Base-by-base conservation (phyloP, 371 early-diverging fungal species). In the Mucor irregularis region DNA sequence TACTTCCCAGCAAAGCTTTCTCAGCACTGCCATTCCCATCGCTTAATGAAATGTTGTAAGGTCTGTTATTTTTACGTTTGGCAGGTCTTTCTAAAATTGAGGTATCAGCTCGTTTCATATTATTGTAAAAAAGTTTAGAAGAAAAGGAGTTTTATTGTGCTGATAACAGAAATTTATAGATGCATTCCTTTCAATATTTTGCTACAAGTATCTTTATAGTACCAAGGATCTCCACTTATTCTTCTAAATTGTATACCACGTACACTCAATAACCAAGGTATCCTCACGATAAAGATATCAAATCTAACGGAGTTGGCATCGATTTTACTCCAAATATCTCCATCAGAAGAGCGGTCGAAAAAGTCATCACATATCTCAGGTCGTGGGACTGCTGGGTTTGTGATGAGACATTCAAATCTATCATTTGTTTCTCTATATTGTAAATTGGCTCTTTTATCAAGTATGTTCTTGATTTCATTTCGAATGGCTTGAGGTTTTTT, bases 161-260 rank as follows among this genome's bases (percentile, higher is more conserved):
- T n/a, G n/a, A n/a, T n/a, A n/a, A n/a, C n/a, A n/a, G n/a, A n/a
- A n/a, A n/a, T n/a, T n/a, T 77, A 87, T 49, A 87, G 64, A 49
- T 78, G 81, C 26, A 87, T 62, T 28, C 71, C 76, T 26, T 71
- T 62, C 22, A 87, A 61, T 31, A 87, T 80, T 45, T 74, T 71
- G 17, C 80, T 79, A 59, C 88, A 87, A 30, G 80, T 73, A 31
- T 79, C 73, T 61, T 85, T 86, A 68, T 87, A 87, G 50, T 76
- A 73, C 86, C 87, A 89, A 21, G 86, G 60, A 48, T 89, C 85
- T 7, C 91, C 91, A 10, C 80, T 72, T 3, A 90, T 71, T 5
- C 86, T 72, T 37, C 86, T 70, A 64, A 91, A 91, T 59, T 83
- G 88, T 29, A 91, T 57, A 31, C 90, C 90, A 60, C 85, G 81